Evolutionary conservation across 345 rosid species (phyloP), one percentile per base, ranked within the genome.

Genomic region (Microthlaspi erraticum): DNA sequence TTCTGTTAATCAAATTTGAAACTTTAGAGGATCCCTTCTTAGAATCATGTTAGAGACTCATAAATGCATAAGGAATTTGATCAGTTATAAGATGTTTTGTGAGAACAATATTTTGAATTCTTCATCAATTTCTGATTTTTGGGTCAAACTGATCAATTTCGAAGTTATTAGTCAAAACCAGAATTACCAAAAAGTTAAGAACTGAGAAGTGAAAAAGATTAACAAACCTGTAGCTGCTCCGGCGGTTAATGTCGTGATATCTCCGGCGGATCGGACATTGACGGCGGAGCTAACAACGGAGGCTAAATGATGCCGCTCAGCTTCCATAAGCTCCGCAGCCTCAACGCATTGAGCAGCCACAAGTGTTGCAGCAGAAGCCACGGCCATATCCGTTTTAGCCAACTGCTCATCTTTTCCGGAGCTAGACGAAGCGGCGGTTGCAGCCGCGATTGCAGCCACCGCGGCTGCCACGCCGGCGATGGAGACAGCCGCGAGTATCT

Each of bases 341-440:
- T 93, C 98, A 1, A 90, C 89, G 4, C 98, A 93, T 59, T 93
- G 97, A 0, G 97, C 96, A 0, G 98, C 98, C 1, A 90, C 97
- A 31, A 93, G 74, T 0, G 93, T 84, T 1, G 98, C 97, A 0
- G 98, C 98, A 0, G 98, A 86, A 5, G 98, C 97, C 38, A 93
- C 89, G 0, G 97, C 98, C 93, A 85, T 77, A 42, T 88, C 90
- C 0, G 88, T 90, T 73, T 88, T 88, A 0, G 88, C 86, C 84
- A 79, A 82, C 60, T 83, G 89, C 78, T 90, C 98, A 32, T 92
- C 96, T 66, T 85, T 92, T 3, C 91, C 87, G 0, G 80, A 29
- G 11, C 84, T 83, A 0, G 96, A 90, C 0, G 94, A 71, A 3
- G 91, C 86, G 0, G 96, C 96, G 0, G 92, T 87, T 2, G 97